Conservation (phyloP, 306 rosid genomes). For the Lathyrus tuberosus region DNA sequence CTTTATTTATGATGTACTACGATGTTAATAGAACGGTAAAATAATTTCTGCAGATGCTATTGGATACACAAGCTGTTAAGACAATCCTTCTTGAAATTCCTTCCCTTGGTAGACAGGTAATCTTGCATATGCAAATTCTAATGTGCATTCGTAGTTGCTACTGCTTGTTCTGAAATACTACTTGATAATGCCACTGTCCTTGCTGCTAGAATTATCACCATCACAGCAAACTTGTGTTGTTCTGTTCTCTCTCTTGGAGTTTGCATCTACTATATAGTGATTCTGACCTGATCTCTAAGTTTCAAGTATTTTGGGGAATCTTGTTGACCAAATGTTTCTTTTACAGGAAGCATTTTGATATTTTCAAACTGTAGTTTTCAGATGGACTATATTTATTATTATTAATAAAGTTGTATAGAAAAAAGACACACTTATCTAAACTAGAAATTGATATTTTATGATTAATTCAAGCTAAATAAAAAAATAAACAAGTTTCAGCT, state of each 20-base stretch:
- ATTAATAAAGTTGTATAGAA: conserved; percentile 7
- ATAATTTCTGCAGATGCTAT: conserved; percentile 77
- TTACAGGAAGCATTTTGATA: conserved; percentile 11
- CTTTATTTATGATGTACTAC: conserved; percentile 32
- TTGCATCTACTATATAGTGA: conserved; percentile 1
- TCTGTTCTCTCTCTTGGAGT: not conserved
- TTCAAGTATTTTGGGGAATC: conserved; percentile 1
- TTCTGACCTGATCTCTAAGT: not conserved
- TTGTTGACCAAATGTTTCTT: conserved; percentile 21
- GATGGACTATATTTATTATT: conserved; percentile 16
- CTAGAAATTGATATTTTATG: conserved; percentile 29
- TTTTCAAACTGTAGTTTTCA: conserved; percentile 2
- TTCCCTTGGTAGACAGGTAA: conserved; percentile 96
- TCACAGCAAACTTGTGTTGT: conserved; percentile 2
- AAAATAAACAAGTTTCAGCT: conserved; percentile 14
- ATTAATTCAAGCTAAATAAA: conserved; percentile 28
- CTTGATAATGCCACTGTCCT: too few relatives aligned
- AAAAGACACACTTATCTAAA: conserved; percentile 10
- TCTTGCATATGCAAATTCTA: conserved; percentile 34
- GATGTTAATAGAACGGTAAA: conserved; percentile 29
- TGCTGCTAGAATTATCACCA: conserved; percentile 12
- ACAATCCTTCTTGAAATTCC: conserved; percentile 96
- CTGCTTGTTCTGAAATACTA: too few relatives aligned
- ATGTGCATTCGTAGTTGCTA: conserved; percentile 22
- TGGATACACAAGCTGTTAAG: conserved; percentile 99